These are phyloP conservation scores for Hericium coralloides DNA, from an alignment of 768 basidiomycete species.

Conservation along the genomic window DNA sequence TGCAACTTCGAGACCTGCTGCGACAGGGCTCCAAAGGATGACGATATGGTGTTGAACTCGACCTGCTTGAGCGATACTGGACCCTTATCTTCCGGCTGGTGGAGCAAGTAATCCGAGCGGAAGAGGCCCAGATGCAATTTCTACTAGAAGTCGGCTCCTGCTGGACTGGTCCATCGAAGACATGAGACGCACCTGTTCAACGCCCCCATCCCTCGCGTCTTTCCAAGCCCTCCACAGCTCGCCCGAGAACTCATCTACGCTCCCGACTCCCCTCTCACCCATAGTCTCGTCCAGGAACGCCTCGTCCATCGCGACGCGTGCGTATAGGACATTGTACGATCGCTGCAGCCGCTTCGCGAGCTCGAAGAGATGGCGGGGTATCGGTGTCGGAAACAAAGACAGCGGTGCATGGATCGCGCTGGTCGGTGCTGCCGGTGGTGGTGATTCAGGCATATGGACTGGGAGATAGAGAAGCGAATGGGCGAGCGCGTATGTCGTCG, in stretches of 20 bases:
- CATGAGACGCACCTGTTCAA: constrained; percentile 38
- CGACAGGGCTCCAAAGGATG: constrained; percentile 80
- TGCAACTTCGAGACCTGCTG: constrained; percentile 64
- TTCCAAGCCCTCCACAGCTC: constrained; percentile 86
- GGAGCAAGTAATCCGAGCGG: constrained; percentile 90
- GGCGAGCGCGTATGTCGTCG: constrained; percentile 78
- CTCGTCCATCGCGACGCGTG: constrained; percentile 70
- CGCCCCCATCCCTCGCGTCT: constrained; percentile 52
- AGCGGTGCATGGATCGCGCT: constrained; percentile 89
- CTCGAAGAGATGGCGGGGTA: constrained; percentile 66
- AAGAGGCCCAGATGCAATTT: constrained; percentile 83
- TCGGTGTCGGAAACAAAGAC: constrained; percentile 79
- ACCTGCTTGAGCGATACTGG: constrained; percentile 74
- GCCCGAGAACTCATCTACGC: constrained; percentile 82
- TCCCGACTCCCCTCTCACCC: constrained; percentile 71
- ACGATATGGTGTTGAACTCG: constrained; percentile 96
- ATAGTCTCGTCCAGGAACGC: constrained; percentile 78
- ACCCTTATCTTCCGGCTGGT: constrained; percentile 33
- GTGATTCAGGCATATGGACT: constrained; percentile 22
- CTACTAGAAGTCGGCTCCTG: constrained; percentile 41
- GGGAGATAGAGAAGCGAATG: constrained; percentile 83
- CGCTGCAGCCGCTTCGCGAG: constrained; percentile 60
- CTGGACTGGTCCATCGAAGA: neutral
- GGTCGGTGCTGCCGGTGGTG: constrained; percentile 42
- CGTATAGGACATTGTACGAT: constrained; percentile 79